Conservation (phyloP, 2,329 filamentous ascomycete genomes). For the Fusarium redolens region DNA sequence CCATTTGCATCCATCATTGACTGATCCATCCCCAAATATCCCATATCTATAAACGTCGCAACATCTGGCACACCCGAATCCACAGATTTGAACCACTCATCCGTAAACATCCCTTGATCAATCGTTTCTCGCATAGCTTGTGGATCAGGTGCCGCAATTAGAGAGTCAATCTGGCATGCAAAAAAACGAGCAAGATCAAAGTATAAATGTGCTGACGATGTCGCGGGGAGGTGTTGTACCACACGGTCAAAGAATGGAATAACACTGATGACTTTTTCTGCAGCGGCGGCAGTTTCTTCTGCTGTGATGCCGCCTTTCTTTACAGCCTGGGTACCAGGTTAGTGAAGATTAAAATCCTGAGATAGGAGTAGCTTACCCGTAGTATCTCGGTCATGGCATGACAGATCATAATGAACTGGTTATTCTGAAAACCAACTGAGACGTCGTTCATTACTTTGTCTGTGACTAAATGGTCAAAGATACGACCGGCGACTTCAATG, state of each 20-base stretch:
- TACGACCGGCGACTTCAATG: neutral
- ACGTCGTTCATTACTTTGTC: slow-evolving; percentile 7
- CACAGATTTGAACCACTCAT: slow-evolving; percentile 21
- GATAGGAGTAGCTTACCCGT: neutral
- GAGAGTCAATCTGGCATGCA: slow-evolving; percentile 12
- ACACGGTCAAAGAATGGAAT: slow-evolving; percentile 11
- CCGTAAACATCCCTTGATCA: slow-evolving; percentile 14
- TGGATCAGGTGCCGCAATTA: neutral
- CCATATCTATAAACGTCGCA: slow-evolving; percentile 12
- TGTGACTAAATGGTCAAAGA: neutral
- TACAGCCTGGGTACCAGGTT: neutral
- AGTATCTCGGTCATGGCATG: slow-evolving; percentile 4
- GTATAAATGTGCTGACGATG: slow-evolving; percentile 9
- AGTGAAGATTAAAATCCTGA: fast-evolving
- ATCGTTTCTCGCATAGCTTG: slow-evolving; percentile 6
- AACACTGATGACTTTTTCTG: slow-evolving; percentile 3
- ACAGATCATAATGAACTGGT: slow-evolving; percentile 16
- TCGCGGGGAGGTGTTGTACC: slow-evolving; percentile 1
- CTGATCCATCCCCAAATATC: slow-evolving; percentile 11
- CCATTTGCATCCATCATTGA: neutral
- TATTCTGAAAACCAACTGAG: slow-evolving; percentile 12
- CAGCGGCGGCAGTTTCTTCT: neutral
- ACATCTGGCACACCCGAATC: slow-evolving; percentile 6
- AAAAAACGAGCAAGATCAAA: slow-evolving; percentile 26
- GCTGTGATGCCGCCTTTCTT: neutral